Evolutionary conservation across 495 filamentous ascomycete genomes (phyloP).

Genomic region (Penicillium verhagenii): DNA sequence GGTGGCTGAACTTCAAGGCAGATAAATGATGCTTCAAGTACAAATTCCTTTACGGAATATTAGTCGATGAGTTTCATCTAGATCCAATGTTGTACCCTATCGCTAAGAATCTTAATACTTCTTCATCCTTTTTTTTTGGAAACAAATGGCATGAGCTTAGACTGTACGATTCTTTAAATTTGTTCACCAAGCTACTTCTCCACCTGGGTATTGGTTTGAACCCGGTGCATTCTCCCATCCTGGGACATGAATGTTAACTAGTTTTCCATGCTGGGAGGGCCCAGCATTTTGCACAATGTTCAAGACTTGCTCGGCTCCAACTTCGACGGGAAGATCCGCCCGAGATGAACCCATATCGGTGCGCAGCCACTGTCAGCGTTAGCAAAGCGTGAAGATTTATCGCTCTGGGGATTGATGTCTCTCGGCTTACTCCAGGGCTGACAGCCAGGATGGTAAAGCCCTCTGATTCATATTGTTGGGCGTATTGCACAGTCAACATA

Average conservation of each 20-base stretch:
- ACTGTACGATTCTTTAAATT: background rate
- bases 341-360: constrained; percentile 45
- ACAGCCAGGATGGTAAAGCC: constrained; percentile 47
- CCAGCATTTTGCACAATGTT: constrained; percentile 41
- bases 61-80: too few species aligned
- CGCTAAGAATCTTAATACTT: too few species aligned
- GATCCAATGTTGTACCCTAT: too few species aligned
- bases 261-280: constrained; percentile 42
- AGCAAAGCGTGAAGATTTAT: constrained; percentile 21
- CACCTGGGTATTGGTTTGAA: constrained; percentile 27
- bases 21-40: background rate
- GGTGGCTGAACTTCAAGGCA: background rate
- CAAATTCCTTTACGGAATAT: too few species aligned
- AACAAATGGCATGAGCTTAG: too few species aligned
- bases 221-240: constrained; percentile 41
- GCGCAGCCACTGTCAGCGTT: constrained; percentile 43
- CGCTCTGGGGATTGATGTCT: constrained; percentile 16
- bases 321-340: constrained; percentile 45
- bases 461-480: constrained; percentile 35
- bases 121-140: too few species aligned
- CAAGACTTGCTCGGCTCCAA: constrained; percentile 43
- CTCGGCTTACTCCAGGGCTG: constrained; percentile 47
- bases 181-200: background rate
- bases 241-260: constrained; percentile 43
- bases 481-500: constrained; percentile 49